Evolutionary conservation across 306 rosid species (phyloP).

Genomic region (Acacia acuminata): DNA sequence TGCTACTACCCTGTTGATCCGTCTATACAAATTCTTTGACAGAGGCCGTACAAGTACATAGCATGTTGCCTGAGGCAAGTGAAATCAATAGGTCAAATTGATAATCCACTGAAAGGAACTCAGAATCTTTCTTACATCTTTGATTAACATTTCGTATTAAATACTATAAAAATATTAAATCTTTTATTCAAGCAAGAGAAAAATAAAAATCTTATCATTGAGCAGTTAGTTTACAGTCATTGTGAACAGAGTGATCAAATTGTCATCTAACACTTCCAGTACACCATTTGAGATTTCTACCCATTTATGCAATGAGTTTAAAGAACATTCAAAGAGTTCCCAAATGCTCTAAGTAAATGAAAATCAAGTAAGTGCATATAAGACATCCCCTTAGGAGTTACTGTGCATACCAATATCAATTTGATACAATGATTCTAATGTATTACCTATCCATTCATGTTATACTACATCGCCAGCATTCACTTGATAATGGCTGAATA

Average conservation of each 20-base stretch:
- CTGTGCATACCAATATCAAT: neutral
- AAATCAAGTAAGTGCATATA: neutral
- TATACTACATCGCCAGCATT: neutral
- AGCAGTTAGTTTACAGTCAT: neutral
- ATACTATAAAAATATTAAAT: neutral
- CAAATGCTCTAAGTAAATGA: neutral
- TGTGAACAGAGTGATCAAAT: neutral
- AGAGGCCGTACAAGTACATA: constrained; percentile 62
- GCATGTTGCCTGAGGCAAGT: constrained; percentile 59
- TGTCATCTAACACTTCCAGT: neutral
- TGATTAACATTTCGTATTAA: neutral
- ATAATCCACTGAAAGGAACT: neutral
- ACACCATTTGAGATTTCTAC: neutral
- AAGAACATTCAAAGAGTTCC: neutral
- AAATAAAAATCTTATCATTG: neutral
- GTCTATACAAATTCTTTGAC: constrained; percentile 60
- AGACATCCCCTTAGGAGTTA: neutral
- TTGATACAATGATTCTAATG: neutral
- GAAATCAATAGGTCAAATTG: neutral
- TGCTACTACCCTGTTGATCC: constrained; percentile 64
- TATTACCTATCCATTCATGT: neutral
- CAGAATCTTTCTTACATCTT: neutral
- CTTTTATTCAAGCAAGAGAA: neutral
- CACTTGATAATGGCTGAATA: neutral
- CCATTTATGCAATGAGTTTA: neutral